Evolutionary conservation across 2,329 filamentous ascomycete genomes (phyloP).

Genomic region (Aspergillus jensenii): DNA sequence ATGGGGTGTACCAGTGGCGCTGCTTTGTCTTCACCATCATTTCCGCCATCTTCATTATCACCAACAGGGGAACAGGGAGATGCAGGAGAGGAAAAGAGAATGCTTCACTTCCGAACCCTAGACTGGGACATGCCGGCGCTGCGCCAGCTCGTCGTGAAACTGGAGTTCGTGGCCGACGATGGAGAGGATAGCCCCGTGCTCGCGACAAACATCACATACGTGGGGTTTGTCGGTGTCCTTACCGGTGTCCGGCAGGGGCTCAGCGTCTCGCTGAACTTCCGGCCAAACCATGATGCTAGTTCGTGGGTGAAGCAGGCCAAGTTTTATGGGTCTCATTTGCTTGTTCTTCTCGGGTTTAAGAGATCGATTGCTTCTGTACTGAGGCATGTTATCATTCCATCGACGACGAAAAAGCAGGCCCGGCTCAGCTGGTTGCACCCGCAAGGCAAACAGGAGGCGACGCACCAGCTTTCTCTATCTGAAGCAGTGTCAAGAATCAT

Average conservation of each 20-base stretch:
- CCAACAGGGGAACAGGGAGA: conserved; percentile 4
- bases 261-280: conserved; percentile 54
- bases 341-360: conserved; percentile 55
- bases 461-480: conserved; percentile 11
- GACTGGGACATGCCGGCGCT: conserved; percentile 58
- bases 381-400: conserved; percentile 44
- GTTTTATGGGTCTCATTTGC: conserved; percentile 50
- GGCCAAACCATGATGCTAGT: conserved; percentile 49
- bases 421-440: too few relatives aligned
- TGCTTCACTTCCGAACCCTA: conserved; percentile 45
- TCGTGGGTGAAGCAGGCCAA: conserved; percentile 31
- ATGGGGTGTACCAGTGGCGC: conserved; percentile 66
- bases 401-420: not conserved
- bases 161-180: conserved; percentile 43
- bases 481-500: conserved; percentile 37
- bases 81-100: conserved; percentile 18
- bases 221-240: conserved; percentile 52
- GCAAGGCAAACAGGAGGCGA: not conserved
- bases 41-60: not conserved
- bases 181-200: conserved; percentile 34
- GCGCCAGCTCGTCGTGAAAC: conserved; percentile 51
- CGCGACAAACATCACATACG: conserved; percentile 50
- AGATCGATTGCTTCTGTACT: conserved; percentile 56
- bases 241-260: conserved; percentile 49
- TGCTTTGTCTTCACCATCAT: conserved; percentile 17